Evolutionary conservation across 192 early-diverging fungal species (phyloP), one percentile per base, ranked within the genome.

Genomic region (Ambispora gerdemannii): DNA sequence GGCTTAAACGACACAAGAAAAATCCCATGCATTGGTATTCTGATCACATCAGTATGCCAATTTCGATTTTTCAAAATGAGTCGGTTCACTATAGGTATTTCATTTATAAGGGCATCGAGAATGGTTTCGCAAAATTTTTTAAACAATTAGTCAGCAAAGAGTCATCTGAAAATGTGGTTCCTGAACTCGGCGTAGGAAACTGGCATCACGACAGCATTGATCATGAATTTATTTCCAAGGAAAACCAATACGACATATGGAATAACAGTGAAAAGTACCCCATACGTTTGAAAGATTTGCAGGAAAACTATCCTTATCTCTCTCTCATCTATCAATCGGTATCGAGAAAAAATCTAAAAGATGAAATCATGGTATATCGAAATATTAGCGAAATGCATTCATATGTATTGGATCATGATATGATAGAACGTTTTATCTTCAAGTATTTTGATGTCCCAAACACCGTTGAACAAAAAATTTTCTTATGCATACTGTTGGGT

Each of bases 351-450:
- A 58, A 58, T 58, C 13, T 24, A 20, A 58, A 58, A 25, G 55
- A 58, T 0, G 24, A 58, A 58, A 58, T 58, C 13, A 58, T 58
- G 55, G 55, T 22, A 1, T 58, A 58, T 4, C 55, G 24, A 58
- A 25, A 10, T 13, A 0, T 58, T 22, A 13, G 20, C 13, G 24
- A 58, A 58, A 24, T 11, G 28, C 24, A 58, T 2, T 11, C 20
- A 30, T 20, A 1, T 24, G 1, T 20, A 0, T 20, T 20, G 13
- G 24, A 11, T 13, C 11, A 13, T 28, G 55, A 0, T 11, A 58
- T 24, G 24, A 20, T 13, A 1, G 13, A 20, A 0, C 13, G 15
- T 43, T 43, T 58, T 24, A 30, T 58, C 2, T 13, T 22, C 11
- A 25, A 1, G 0, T 3, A 25, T 58, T 58, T 30, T 13, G 11